Conservation (phyloP, 2,329 filamentous ascomycete genomes). For the Fusarium sp. region DNA sequence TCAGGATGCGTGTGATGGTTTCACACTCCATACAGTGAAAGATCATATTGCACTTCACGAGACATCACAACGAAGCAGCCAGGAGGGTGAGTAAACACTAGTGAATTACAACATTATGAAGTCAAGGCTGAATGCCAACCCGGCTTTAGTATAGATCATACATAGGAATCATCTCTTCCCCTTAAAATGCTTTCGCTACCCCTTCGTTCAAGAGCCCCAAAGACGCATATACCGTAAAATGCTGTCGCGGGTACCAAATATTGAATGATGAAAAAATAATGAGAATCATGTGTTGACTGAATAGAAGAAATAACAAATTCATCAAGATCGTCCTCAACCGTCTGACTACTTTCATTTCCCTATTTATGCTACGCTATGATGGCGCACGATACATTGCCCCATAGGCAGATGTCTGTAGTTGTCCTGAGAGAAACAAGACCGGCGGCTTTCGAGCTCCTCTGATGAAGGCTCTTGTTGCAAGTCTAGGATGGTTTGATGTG, state of each 20-base stretch:
- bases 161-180: conserved; percentile 42
- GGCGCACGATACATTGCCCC: conserved; percentile 12
- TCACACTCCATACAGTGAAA: not conserved
- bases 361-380: not conserved
- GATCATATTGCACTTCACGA: not conserved
- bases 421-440: conserved; percentile 24
- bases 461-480: conserved; percentile 22
- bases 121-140: conserved; percentile 55
- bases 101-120: conserved; percentile 61
- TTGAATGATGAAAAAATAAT: conserved; percentile 30
- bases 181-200: conserved; percentile 18
- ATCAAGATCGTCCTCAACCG: conserved; percentile 34
- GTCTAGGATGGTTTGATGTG: conserved; percentile 17
- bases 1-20: too few species aligned
- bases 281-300: conserved; percentile 24
- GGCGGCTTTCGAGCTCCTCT: conserved; percentile 32
- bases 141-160: conserved; percentile 42
- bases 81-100: conserved; percentile 54
- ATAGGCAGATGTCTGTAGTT: conserved; percentile 17
- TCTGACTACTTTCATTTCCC: conserved; percentile 25
- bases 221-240: conserved; percentile 30
- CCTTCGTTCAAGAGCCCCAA: conserved; percentile 25
- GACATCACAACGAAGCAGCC: not conserved
- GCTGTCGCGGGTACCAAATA: conserved; percentile 34
- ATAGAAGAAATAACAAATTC: conserved; percentile 17